Evolutionary conservation across 495 filamentous ascomycete genomes (phyloP).

Genomic region (Hypomontagnella submonticulosa): DNA sequence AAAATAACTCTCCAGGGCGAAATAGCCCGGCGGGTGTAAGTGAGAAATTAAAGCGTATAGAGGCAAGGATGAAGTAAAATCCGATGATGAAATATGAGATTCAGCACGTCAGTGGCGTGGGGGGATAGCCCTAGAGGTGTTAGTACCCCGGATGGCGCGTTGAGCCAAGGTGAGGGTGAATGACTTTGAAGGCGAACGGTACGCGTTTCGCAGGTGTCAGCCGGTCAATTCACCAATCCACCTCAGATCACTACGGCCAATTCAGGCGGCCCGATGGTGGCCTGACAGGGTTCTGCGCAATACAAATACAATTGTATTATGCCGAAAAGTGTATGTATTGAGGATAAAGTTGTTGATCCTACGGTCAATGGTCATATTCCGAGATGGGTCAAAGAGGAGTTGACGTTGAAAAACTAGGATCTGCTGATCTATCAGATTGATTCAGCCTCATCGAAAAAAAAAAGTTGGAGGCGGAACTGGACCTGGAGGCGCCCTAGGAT

Average conservation of each 20-base stretch:
- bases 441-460: slow-evolving; percentile 44
- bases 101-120: slow-evolving; percentile 12
- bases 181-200: slow-evolving; percentile 13
- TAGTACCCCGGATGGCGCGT: slow-evolving; percentile 24
- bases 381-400: slow-evolving; percentile 31
- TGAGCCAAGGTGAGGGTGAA: slow-evolving; percentile 1
- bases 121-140: slow-evolving; percentile 21
- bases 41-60: slow-evolving; percentile 10
- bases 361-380: slow-evolving; percentile 25
- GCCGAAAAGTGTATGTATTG: slow-evolving; percentile 22
- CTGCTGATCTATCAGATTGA: slow-evolving; percentile 40
- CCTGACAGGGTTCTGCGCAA: slow-evolving; percentile 34
- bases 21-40: not conserved
- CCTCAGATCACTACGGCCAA: slow-evolving; percentile 16
- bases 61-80: slow-evolving; percentile 9
- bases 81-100: slow-evolving; percentile 14
- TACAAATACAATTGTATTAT: slow-evolving; percentile 23
- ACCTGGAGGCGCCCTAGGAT: slow-evolving; percentile 33
- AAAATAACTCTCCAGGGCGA: not conserved
- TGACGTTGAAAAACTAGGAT: slow-evolving; percentile 44
- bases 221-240: not conserved
- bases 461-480: slow-evolving; percentile 43
- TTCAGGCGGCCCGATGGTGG: slow-evolving; percentile 36
- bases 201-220: slow-evolving; percentile 14
- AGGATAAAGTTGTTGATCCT: slow-evolving; percentile 14